Evolutionary conservation across 2,329 filamentous ascomycete species (phyloP).

Genomic region (Cadophora sp.): DNA sequence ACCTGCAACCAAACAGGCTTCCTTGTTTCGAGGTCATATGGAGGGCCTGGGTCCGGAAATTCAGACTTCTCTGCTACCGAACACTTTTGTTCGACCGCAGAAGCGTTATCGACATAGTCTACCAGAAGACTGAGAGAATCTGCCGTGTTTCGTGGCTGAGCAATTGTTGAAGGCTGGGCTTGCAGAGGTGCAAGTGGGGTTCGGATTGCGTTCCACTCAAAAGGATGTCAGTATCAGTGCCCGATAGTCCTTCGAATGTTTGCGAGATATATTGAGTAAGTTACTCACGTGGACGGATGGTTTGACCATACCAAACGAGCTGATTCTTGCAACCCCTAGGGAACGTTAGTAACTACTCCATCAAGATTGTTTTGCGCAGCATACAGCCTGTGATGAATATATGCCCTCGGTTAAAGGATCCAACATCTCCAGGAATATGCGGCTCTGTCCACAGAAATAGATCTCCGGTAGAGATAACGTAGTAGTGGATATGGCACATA

Average conservation of each 20-base stretch:
- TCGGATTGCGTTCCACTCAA: constrained; percentile 6
- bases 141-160: background rate
- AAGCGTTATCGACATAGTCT: background rate
- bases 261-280: background rate
- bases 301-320: constrained; percentile 20
- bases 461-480: constrained; percentile 11
- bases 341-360: background rate
- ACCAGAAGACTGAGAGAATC: background rate
- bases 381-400: constrained; percentile 19
- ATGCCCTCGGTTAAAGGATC: constrained; percentile 11
- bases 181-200: background rate
- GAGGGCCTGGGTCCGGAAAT: background rate
- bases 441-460: constrained; percentile 24
- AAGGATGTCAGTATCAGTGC: background rate
- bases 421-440: background rate
- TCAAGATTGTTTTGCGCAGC: too few species aligned
- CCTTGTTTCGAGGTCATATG: too few species aligned
- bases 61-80: background rate
- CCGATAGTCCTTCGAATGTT: background rate
- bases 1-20: background rate
- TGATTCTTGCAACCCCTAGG: constrained; percentile 8
- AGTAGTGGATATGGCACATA: constrained; percentile 17
- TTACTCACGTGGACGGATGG: constrained; percentile 7
- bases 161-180: background rate
- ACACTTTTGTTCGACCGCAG: background rate